phyloP scores from a whole-genome alignment of 2,329 filamentous ascomycete species.

The Leptographium wingfieldii region DNA sequence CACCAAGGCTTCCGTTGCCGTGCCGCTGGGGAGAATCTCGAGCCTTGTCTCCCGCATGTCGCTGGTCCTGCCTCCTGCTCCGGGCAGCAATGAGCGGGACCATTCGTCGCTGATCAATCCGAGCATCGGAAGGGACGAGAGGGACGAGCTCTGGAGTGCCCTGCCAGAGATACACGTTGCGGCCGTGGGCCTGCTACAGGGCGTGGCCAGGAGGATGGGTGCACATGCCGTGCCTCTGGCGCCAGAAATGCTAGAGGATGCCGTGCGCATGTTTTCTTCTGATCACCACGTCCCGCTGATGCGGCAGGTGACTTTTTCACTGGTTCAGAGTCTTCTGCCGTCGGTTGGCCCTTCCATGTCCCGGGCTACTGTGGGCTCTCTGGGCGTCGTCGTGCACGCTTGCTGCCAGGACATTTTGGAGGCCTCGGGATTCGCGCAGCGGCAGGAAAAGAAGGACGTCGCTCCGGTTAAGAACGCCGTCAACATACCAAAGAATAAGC shows the following conservation, averaged over 20 bases:
- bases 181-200: slow-evolving; percentile 48
- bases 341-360: slow-evolving; percentile 53
- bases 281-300: slow-evolving; percentile 39
- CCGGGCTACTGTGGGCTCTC: slow-evolving; percentile 50
- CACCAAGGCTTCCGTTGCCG: slow-evolving; percentile 51
- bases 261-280: slow-evolving; percentile 56
- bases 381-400: slow-evolving; percentile 48
- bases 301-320: slow-evolving; percentile 46
- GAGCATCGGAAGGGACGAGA: slow-evolving; percentile 67
- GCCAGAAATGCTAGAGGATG: slow-evolving; percentile 56
- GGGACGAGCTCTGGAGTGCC: slow-evolving; percentile 61
- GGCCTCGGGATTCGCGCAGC: slow-evolving; percentile 25
- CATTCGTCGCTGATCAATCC: slow-evolving; percentile 51
- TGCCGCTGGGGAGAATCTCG: slow-evolving; percentile 55
- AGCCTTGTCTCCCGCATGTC: slow-evolving; percentile 61
- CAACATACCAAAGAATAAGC: slow-evolving; percentile 29
- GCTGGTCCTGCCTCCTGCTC: slow-evolving; percentile 40
- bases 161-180: slow-evolving; percentile 65
- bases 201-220: slow-evolving; percentile 45
- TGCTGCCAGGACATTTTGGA: slow-evolving; percentile 65
- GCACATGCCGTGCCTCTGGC: slow-evolving; percentile 45
- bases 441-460: slow-evolving; percentile 11
- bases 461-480: slow-evolving; percentile 15
- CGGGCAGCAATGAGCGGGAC: slow-evolving; percentile 15
- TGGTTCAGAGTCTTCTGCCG: slow-evolving; percentile 44